Percentiles rank a stretch among this genome's conserved stretches.
Evolutionary conservation across 2,329 filamentous ascomycete species (phyloP).

Genomic region (Daldinia sp.): DNA sequence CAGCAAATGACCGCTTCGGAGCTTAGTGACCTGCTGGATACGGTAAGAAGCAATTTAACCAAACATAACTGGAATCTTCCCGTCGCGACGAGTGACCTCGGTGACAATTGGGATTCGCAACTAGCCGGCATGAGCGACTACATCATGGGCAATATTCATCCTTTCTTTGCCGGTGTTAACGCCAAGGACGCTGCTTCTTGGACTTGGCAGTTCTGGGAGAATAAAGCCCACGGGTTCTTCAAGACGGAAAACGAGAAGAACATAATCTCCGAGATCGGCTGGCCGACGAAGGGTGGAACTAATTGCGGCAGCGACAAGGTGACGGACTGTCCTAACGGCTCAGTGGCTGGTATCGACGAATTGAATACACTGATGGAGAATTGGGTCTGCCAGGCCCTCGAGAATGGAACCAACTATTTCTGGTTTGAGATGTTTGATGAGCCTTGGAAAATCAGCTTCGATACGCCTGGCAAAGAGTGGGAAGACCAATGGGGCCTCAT

Average conservation of each 20-base stretch:
- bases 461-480: constrained; percentile 76
- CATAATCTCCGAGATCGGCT: constrained; percentile 90
- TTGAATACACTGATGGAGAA: constrained; percentile 86
- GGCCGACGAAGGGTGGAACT: constrained; percentile 84
- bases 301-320: constrained; percentile 69
- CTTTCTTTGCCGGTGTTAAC: constrained; percentile 86
- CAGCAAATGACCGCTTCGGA: constrained; percentile 73
- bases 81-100: constrained; percentile 87
- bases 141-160: constrained; percentile 96
- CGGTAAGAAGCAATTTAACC: constrained; percentile 77
- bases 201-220: constrained; percentile 85
- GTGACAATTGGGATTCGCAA: constrained; percentile 80
- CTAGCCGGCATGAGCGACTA: constrained; percentile 79
- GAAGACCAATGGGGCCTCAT: constrained; percentile 96
- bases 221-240: constrained; percentile 71
- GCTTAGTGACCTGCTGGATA: constrained; percentile 70
- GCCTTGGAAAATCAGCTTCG: constrained; percentile 87
- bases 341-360: constrained; percentile 79
- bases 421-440: constrained; percentile 99
- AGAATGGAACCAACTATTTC: constrained; percentile 90
- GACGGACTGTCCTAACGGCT: constrained; percentile 67
- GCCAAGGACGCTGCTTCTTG: constrained; percentile 75
- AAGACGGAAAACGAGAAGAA: constrained; percentile 70
- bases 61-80: constrained; percentile 72
- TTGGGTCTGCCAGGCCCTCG: constrained; percentile 83